Conservation (phyloP, 2,329 filamentous ascomycete genomes). For the Cladosporium sp. region DNA sequence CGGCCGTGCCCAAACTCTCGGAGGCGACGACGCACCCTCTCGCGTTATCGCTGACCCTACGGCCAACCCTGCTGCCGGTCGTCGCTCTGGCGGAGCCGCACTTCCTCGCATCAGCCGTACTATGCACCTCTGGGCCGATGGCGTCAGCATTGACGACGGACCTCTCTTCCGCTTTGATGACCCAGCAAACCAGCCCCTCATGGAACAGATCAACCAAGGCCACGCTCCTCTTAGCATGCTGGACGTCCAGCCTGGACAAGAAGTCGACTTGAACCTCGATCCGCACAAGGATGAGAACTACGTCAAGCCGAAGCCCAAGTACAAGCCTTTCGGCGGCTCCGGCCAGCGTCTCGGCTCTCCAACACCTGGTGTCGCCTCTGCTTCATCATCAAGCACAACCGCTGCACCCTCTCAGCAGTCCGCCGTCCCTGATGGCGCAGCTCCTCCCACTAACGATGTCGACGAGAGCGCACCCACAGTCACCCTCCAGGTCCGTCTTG, state of each 20-base stretch:
- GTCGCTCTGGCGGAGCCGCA: constrained; percentile 40
- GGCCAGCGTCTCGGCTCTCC: constrained; percentile 76
- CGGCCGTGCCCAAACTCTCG: constrained; percentile 73
- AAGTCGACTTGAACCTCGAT: constrained; percentile 74
- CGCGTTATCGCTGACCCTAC: constrained; percentile 65
- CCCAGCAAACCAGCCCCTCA: constrained; percentile 68
- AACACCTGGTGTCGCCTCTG: constrained; percentile 59
- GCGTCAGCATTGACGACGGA: constrained; percentile 83
- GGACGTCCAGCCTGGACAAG: constrained; percentile 72
- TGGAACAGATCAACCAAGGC: constrained; percentile 74
- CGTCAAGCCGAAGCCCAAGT: constrained; percentile 69
- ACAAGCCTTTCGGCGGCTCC: constrained; percentile 71
- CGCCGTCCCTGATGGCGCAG: constrained; percentile 32
- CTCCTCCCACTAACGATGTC: constrained; percentile 50
- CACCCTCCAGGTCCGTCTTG: constrained; percentile 73
- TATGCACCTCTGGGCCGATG: constrained; percentile 79
- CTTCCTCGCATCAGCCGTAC: constrained; percentile 61
- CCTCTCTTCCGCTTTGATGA: constrained; percentile 77
- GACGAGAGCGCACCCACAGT: constrained; percentile 68
- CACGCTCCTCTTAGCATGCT: constrained; percentile 76
- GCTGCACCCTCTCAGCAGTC: constrained; percentile 27
- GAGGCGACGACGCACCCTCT: constrained; percentile 73
- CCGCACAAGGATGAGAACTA: constrained; percentile 76
- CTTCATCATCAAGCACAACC: constrained; percentile 30
- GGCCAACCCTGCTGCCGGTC: constrained; percentile 30